Conservation (phyloP, 352 stramenopile genomes). For the Phytophthora idaei region DNA sequence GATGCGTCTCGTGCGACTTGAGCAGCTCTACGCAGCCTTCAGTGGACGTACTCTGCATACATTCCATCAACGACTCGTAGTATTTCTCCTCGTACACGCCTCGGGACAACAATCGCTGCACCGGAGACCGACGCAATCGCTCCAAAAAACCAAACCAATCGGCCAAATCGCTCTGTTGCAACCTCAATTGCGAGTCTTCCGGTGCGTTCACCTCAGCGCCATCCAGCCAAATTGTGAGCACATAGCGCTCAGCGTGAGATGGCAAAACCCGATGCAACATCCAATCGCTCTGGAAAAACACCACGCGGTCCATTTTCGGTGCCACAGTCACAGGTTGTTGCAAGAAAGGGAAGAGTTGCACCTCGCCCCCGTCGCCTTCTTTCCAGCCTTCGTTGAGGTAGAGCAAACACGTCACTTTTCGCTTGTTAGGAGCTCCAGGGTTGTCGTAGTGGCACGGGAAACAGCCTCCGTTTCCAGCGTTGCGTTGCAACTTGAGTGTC, state of each 20-base stretch:
- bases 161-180: conserved; percentile 63
- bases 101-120: conserved; percentile 77
- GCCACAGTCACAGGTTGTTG: conserved; percentile 57
- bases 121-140: conserved; percentile 55
- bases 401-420: conserved; percentile 79
- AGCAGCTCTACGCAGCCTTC: conserved; percentile 70
- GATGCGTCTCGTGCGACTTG: conserved; percentile 65
- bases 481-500: conserved; percentile 83
- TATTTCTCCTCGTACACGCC: conserved; percentile 82
- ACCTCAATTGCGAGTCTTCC: conserved; percentile 66
- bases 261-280: conserved; percentile 77
- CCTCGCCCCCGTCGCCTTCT: conserved; percentile 67
- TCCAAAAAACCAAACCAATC: conserved; percentile 74
- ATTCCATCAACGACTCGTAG: conserved; percentile 71
- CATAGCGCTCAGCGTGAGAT: conserved; percentile 57
- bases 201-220: conserved; percentile 52
- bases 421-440: conserved; percentile 73
- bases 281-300: conserved; percentile 75
- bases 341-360: conserved; percentile 82
- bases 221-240: conserved; percentile 75
- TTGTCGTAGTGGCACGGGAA: conserved; percentile 90
- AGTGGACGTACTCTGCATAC: conserved; percentile 56
- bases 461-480: conserved; percentile 71
- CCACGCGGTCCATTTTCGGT: conserved; percentile 74
- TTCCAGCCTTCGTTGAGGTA: conserved; percentile 83